phyloP scores from a whole-genome alignment of 495 filamentous ascomycete species.

The Penicillium simplicissimum region DNA sequence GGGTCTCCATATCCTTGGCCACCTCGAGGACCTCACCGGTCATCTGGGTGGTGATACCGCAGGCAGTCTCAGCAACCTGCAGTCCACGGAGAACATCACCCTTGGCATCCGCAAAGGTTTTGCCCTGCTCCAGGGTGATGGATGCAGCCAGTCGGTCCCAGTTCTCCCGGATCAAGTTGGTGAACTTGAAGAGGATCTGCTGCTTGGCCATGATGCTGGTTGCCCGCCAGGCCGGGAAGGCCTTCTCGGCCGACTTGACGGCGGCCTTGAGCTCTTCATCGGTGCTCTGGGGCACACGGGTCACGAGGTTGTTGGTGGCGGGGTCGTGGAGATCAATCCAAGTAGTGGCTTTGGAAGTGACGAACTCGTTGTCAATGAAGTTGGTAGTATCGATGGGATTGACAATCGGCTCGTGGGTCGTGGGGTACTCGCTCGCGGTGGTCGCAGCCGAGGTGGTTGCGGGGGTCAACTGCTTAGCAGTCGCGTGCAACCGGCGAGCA shows the following conservation, averaged over 20 bases:
- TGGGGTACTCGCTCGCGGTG: constrained; percentile 72
- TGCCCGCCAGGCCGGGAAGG: constrained; percentile 83
- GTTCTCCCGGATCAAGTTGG: constrained; percentile 83
- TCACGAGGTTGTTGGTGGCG: constrained; percentile 96
- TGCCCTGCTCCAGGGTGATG: constrained; percentile 97
- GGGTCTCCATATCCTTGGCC: constrained; percentile 98
- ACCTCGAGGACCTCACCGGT: constrained; percentile 95
- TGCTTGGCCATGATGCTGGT: constrained; percentile 84
- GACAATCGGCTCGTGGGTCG: constrained; percentile 75
- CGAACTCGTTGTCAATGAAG: constrained; percentile 91
- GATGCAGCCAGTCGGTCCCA: constrained; percentile 95
- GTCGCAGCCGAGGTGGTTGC: constrained; percentile 56
- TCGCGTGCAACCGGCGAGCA: constrained; percentile 55
- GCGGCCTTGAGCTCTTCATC: constrained; percentile 86
- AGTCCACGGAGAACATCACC: constrained; percentile 94
- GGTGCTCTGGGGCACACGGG: constrained; percentile 94
- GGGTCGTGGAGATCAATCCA: constrained; percentile 96
- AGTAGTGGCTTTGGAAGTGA: constrained; percentile 67
- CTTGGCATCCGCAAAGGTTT: constrained; percentile 94
- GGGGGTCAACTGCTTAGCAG: constrained; percentile 57
- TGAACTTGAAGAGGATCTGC: constrained; percentile 98
- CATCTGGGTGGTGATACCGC: constrained; percentile 90
- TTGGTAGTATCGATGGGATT: constrained; percentile 79
- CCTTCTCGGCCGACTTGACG: constrained; percentile 82
- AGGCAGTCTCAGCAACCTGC: constrained; percentile 96